phyloP scores from a whole-genome alignment of 2,329 filamentous ascomycete genomes.

The Dactylellina drechsleri region DNA sequence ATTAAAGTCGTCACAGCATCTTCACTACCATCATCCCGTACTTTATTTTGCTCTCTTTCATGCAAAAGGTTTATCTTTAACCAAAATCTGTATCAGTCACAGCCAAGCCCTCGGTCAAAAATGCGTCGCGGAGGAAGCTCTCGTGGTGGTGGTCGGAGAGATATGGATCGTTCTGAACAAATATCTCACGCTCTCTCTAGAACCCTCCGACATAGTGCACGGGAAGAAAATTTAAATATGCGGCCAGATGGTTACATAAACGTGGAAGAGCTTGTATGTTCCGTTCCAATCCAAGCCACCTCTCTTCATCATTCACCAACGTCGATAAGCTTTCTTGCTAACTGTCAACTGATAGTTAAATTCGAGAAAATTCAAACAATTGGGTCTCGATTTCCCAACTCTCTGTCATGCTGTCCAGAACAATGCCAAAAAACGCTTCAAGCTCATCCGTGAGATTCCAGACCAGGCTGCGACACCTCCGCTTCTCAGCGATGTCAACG shows the following conservation, averaged over 20 bases:
- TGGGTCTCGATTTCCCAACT: conserved; percentile 80
- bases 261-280: conserved; percentile 68
- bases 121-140: conserved; percentile 19
- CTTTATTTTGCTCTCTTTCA: too few species aligned
- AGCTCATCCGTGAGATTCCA: conserved; percentile 69
- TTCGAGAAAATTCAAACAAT: conserved; percentile 71
- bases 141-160: conserved; percentile 23
- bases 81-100: too few species aligned
- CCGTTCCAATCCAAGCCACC: neutral
- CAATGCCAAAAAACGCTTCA: conserved; percentile 92
- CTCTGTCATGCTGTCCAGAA: conserved; percentile 74
- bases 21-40: too few species aligned
- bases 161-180: conserved; percentile 36
- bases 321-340: too few species aligned
- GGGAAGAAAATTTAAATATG: conserved; percentile 70
- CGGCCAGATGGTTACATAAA: conserved; percentile 71
- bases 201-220: conserved; percentile 72
- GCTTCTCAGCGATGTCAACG: conserved; percentile 56
- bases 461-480: conserved; percentile 57
- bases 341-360: conserved; percentile 63
- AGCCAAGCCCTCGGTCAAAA: neutral
- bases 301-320: neutral
- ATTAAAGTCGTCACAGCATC: too few species aligned
- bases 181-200: conserved; percentile 66
- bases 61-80: too few species aligned